A percentile compares a stretch with the other conserved stretches of the same genome.
These are phyloP conservation scores for Coemansia furcata DNA, from an alignment of 192 early-diverging fungal genomes.

Conservation along the genomic window DNA sequence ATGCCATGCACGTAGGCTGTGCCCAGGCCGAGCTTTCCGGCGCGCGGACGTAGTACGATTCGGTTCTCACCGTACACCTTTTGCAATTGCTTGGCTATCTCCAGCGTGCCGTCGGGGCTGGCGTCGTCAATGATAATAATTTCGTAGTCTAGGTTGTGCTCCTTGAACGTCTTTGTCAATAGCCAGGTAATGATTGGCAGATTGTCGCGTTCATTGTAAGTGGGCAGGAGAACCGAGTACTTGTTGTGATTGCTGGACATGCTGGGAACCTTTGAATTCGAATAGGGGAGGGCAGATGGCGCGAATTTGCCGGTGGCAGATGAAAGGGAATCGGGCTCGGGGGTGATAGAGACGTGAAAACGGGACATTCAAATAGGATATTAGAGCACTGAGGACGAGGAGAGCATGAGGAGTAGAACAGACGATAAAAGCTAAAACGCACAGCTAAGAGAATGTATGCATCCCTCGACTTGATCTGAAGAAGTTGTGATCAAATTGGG, in stretches of 20 bases:
- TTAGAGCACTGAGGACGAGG: neutral
- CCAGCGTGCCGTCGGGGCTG: slow-evolving; percentile 93
- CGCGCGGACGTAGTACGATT: slow-evolving; percentile 89
- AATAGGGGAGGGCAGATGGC: slow-evolving; percentile 28
- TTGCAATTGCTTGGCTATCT: slow-evolving; percentile 88
- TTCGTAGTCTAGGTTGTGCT: slow-evolving; percentile 87
- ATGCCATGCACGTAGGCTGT: slow-evolving; percentile 96
- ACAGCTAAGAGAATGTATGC: neutral
- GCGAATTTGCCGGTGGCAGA: slow-evolving; percentile 18
- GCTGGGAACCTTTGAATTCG: slow-evolving; percentile 11
- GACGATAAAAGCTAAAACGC: neutral
- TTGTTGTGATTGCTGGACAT: slow-evolving; percentile 52
- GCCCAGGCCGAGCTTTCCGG: slow-evolving; percentile 94
- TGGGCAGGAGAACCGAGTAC: slow-evolving; percentile 95
- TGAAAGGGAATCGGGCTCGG: slow-evolving; percentile 44
- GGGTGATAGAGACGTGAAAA: slow-evolving; percentile 52
- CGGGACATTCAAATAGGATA: slow-evolving; percentile 35
- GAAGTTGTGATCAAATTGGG: too few species aligned
- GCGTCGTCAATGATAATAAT: slow-evolving; percentile 97
- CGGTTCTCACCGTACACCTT: slow-evolving; percentile 79
- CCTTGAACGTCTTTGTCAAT: slow-evolving; percentile 81
- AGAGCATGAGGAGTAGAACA: too few species aligned
- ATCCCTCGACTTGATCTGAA: neutral
- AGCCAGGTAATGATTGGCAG: slow-evolving; percentile 94
- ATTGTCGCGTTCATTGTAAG: slow-evolving; percentile 98